Base-by-base conservation (phyloP, 257 asterid genomes). In the Nicotiana obtusifolia region DNA sequence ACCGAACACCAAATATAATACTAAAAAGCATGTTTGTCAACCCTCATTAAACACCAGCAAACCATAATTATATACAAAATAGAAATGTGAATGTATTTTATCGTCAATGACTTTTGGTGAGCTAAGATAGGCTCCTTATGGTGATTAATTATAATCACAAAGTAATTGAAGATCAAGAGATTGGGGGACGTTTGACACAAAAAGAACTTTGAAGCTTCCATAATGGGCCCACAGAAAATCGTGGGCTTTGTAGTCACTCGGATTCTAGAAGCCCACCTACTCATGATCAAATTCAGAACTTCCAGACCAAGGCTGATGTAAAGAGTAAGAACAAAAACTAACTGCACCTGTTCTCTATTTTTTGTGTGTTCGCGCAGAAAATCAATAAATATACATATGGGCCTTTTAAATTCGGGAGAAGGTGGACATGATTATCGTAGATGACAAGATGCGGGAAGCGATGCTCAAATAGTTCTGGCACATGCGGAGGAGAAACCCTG, bases 201-300 rank as follows among this genome's bases (percentile, higher is more conserved):
- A 77, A 30, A 20, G 64, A 64, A 71, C 54, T 54, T 41, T 17
- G 84, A 65, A 85, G 49, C 5, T 75, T 82, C 73, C 69, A 6
- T 64, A 31, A 30, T 41, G 88, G 84, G 52, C 82, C 84, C 83
- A 77, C 79, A 37, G 16, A 61, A 49, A 35, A 8, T 65, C 56
- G 7, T 68, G 82, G 84, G 75, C 52, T 80, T 82, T 44, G 81
- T 53, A 81, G 10, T 68, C 10, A 13, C 15, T 7, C 26, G 60
- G 54, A 35, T 86, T 84, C 89, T 82, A 82, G 89, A 86, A 86
- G 54, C 57, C 71, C 52, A 84, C 89, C 86, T 78, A 86, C 89
- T 80, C 81, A 37, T 41, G 64, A 65, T 82, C 84, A 30, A 30
- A 30, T 30, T 30, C 33, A 73, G 56, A 33, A 64, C 41, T 47